phyloP scores from a whole-genome alignment of 2,329 filamentous ascomycete genomes.

The Arthrobotrys entomopaga region DNA sequence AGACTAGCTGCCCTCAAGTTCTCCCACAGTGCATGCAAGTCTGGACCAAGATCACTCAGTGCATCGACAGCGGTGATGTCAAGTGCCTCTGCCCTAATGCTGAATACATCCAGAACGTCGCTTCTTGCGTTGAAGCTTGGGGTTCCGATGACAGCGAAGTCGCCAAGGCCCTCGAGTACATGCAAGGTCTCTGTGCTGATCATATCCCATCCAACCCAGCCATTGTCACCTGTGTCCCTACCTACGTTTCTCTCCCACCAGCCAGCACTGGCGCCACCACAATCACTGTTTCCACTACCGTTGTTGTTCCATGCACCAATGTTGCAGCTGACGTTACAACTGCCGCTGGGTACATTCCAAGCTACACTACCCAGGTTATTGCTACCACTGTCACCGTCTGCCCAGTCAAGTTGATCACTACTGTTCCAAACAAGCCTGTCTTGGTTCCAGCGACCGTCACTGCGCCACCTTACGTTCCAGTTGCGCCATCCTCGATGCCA shows the following conservation, averaged over 20 bases:
- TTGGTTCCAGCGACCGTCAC: constrained; percentile 48
- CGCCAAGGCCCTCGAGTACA: constrained; percentile 78
- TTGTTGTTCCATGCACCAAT: constrained; percentile 44
- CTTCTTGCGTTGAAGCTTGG: constrained; percentile 82
- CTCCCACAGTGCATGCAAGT: constrained; percentile 92
- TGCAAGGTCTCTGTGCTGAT: constrained; percentile 88
- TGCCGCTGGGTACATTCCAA: constrained; percentile 22
- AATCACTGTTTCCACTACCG: constrained; percentile 62
- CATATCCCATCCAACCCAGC: constrained; percentile 81
- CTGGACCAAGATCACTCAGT: constrained; percentile 79
- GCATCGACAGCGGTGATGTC: constrained; percentile 83
- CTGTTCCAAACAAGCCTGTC: constrained; percentile 52
- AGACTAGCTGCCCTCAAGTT: constrained; percentile 70
- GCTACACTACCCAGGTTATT: constrained; percentile 46
- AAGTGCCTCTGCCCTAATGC: constrained; percentile 86
- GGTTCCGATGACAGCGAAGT: constrained; percentile 74
- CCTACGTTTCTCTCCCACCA: constrained; percentile 70
- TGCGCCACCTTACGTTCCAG: constrained; percentile 49
- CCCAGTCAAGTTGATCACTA: constrained; percentile 53
- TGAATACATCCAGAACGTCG: constrained; percentile 80
- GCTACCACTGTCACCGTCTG: constrained; percentile 53
- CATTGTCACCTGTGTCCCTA: constrained; percentile 79
- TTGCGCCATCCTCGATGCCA: constrained; percentile 37
- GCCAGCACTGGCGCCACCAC: constrained; percentile 60
- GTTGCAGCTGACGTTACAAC: constrained; percentile 20